Conservation (phyloP, 148 eudicot genomes). For the Beta vulgaris region DNA sequence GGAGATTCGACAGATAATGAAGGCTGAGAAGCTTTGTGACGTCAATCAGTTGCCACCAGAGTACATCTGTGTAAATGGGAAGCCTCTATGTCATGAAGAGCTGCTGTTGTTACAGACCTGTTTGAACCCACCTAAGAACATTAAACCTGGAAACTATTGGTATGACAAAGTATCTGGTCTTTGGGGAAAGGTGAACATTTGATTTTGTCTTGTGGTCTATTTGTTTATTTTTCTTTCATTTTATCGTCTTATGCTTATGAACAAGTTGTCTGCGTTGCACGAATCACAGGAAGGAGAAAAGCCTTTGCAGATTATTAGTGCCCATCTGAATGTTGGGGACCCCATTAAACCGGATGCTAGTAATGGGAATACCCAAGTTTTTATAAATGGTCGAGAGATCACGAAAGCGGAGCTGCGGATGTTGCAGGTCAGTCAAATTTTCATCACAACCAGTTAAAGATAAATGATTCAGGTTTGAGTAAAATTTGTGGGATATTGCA, state of each 20-base stretch:
- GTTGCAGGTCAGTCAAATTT: constrained; percentile 65
- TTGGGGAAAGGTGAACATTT: constrained; percentile 94
- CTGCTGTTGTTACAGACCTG: constrained; percentile 69
- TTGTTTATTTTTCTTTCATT: constrained; percentile 9
- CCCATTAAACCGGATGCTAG: constrained; percentile 80
- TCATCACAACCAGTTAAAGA: constrained; percentile 8
- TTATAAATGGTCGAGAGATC: constrained; percentile 93
- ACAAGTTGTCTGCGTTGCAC: neutral
- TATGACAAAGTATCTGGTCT: constrained; percentile 99
- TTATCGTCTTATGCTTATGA: constrained; percentile 11
- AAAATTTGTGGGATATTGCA: constrained; percentile 31
- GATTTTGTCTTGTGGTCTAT: neutral
- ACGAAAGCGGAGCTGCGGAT: constrained; percentile 93
- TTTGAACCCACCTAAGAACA: constrained; percentile 79
- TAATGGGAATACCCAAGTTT: constrained; percentile 89
- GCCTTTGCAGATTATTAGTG: constrained; percentile 79
- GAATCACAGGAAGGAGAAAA: constrained; percentile 86
- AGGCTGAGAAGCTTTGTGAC: constrained; percentile 87
- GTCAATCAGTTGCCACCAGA: constrained; percentile 91
- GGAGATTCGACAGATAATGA: constrained; percentile 88
- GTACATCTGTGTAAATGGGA: constrained; percentile 76
- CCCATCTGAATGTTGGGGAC: constrained; percentile 93
- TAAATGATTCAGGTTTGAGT: neutral
- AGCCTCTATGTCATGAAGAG: constrained; percentile 84
- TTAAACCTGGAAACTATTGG: constrained; percentile 94